Conservation (phyloP, 768 basidiomycete genomes). For the Fibroporia radiculosa region DNA sequence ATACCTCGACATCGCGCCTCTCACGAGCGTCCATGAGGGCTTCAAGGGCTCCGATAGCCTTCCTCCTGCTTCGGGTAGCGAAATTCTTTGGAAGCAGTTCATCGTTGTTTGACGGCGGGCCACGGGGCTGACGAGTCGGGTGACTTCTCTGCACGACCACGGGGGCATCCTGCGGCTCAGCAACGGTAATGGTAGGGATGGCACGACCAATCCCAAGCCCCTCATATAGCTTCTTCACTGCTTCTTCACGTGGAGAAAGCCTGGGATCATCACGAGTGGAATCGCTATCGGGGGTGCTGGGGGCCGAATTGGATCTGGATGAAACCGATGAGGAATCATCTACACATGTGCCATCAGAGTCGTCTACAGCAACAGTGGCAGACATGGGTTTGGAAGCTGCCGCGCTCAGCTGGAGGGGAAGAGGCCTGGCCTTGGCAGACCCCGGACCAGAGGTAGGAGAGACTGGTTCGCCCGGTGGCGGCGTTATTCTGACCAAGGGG, state of each 20-base stretch:
- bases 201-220: constrained; percentile 81
- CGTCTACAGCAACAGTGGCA: constrained; percentile 47
- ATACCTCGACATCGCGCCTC: constrained; percentile 70
- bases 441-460: constrained; percentile 39
- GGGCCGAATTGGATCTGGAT: constrained; percentile 49
- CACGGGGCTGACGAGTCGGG: constrained; percentile 78
- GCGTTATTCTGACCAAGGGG: constrained; percentile 56
- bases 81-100: constrained; percentile 87
- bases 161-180: constrained; percentile 31
- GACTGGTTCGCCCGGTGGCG: constrained; percentile 53
- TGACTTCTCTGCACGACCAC: constrained; percentile 45
- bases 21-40: constrained; percentile 77
- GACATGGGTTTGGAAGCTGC: constrained; percentile 34
- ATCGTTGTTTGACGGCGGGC: constrained; percentile 80
- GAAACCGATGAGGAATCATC: constrained; percentile 51
- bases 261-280: constrained; percentile 44
- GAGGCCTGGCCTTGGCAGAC: constrained; percentile 42
- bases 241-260: constrained; percentile 83
- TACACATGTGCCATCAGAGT: constrained; percentile 40
- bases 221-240: constrained; percentile 79
- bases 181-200: constrained; percentile 31
- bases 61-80: constrained; percentile 75
- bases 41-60: constrained; percentile 77
- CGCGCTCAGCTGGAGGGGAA: constrained; percentile 41
- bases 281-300: constrained; percentile 67